Evolutionary conservation across 1,284 basidiomycete genomes (phyloP).

Genomic region (Tremellales sp.): DNA sequence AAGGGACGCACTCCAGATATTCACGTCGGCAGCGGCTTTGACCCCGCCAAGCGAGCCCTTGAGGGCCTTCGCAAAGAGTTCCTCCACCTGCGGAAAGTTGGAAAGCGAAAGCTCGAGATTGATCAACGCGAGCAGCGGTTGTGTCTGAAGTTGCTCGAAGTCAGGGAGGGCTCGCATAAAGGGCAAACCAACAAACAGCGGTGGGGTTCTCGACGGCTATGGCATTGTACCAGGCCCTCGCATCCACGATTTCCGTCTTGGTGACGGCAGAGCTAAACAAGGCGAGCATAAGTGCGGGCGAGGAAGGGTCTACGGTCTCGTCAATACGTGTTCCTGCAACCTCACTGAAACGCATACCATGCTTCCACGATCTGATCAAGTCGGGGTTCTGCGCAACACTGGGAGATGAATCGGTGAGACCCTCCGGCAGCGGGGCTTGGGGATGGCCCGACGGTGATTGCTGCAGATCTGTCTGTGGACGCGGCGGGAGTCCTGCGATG

Average conservation of each 20-base stretch:
- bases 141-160: constrained; percentile 19
- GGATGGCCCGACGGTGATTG: constrained; percentile 1
- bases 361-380: constrained; percentile 25
- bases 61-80: constrained; percentile 42
- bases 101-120: constrained; percentile 47
- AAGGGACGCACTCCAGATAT: constrained; percentile 46
- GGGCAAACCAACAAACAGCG: constrained; percentile 26
- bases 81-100: constrained; percentile 46
- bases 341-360: constrained; percentile 18
- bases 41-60: constrained; percentile 37
- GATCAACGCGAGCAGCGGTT: constrained; percentile 43
- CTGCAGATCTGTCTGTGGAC: not conserved
- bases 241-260: constrained; percentile 45
- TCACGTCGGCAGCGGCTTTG: constrained; percentile 45
- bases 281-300: constrained; percentile 32
- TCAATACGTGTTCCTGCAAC: not conserved
- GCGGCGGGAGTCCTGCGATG: not conserved
- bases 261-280: constrained; percentile 49
- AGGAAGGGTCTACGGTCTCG: constrained; percentile 26
- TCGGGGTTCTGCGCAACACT: constrained; percentile 33
- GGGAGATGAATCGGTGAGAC: constrained; percentile 29
- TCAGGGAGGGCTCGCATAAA: not conserved
- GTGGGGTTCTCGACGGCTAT: constrained; percentile 43
- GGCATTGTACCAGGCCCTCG: constrained; percentile 43
- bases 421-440: constrained; percentile 23